These are phyloP conservation scores for Cruciata laevipes DNA, from an alignment of 257 asterid species.

Conservation along the genomic window DNA sequence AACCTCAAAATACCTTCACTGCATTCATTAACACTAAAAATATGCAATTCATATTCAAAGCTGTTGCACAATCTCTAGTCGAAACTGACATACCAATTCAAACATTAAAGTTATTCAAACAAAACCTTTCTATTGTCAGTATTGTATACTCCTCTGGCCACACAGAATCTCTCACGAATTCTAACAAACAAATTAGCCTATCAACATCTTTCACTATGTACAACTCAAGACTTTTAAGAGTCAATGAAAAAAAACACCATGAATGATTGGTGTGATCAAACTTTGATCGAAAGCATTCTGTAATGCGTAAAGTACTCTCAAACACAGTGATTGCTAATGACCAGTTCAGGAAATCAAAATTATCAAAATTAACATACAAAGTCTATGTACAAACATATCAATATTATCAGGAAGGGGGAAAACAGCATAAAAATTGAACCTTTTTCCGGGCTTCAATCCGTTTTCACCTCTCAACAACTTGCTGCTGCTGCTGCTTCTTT, in stretches of 20 bases:
- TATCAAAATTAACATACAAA: not conserved
- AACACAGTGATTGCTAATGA: not conserved
- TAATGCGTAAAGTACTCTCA: not conserved
- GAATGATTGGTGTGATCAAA: too few relatives aligned
- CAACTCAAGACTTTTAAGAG: too few relatives aligned
- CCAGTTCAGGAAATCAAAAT: not conserved
- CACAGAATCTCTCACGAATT: too few relatives aligned
- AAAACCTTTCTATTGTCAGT: not conserved
- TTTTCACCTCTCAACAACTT: slow-evolving; percentile 59
- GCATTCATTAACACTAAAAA: too few relatives aligned
- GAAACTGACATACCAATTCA: not conserved
- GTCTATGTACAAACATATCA: too few relatives aligned
- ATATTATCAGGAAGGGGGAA: too few relatives aligned
- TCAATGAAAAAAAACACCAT: not conserved
- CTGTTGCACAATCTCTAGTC: too few relatives aligned
- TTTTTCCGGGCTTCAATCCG: slow-evolving; percentile 81
- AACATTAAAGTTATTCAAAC: not conserved
- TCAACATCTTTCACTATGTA: not conserved
- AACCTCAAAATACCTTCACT: not conserved
- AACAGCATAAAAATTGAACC: slow-evolving; percentile 30
- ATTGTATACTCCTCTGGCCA: not conserved
- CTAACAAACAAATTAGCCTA: too few relatives aligned
- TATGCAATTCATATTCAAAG: too few relatives aligned
- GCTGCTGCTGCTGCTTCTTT: slow-evolving; percentile 74
- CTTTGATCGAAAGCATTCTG: not conserved